Evolutionary conservation across 129 eudicot species (phyloP).

Genomic region (Oenanthe sinensis): DNA sequence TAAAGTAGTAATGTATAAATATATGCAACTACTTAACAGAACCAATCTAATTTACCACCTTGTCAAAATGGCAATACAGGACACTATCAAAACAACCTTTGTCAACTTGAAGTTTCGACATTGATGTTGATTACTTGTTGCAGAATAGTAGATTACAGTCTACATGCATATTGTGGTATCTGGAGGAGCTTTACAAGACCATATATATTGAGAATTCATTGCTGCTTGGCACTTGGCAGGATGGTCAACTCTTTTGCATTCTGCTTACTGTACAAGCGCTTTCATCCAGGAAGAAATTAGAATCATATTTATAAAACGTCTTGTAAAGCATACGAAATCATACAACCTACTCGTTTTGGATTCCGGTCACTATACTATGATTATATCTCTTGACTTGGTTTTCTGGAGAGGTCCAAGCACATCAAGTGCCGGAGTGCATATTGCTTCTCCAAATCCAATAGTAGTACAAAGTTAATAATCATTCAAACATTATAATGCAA

Average conservation of each 20-base stretch:
- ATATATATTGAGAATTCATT: conserved; percentile 25
- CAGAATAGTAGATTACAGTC: not conserved
- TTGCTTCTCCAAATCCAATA: not conserved
- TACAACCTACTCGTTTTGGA: not conserved
- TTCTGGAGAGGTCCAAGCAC: not conserved
- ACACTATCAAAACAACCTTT: not conserved
- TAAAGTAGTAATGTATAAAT: not conserved
- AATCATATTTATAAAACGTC: not conserved
- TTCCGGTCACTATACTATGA: not conserved
- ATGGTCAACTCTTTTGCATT: conserved; percentile 23
- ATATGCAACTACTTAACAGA: not conserved
- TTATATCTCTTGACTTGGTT: not conserved
- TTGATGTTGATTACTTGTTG: not conserved
- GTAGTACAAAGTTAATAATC: not conserved
- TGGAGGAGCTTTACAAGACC: conserved; percentile 40
- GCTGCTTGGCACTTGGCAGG: conserved; percentile 29
- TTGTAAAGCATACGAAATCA: not conserved
- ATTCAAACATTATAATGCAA: not conserved
- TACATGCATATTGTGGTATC: conserved; percentile 27
- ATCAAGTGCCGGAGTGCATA: not conserved
- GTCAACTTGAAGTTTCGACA: not conserved
- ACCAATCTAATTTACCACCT: not conserved
- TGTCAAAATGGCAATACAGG: not conserved
- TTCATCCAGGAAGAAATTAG: not conserved
- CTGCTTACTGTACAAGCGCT: conserved; percentile 4